phyloP scores from a whole-genome alignment of 345 rosid genomes.

The Aquilaria sinensis region DNA sequence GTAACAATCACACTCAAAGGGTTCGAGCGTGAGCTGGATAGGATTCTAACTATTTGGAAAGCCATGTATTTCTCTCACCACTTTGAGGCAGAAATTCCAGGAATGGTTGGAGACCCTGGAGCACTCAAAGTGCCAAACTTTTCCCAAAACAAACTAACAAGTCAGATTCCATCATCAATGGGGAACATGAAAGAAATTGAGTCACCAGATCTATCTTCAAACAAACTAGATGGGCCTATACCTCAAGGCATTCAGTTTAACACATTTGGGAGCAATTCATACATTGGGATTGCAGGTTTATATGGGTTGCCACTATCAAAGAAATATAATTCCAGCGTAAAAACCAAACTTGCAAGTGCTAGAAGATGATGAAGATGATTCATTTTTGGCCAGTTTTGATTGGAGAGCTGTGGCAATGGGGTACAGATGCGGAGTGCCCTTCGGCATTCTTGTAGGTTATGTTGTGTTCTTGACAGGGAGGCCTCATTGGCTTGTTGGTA shows the following conservation, averaged over 20 bases:
- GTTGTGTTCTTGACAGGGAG: too few species aligned
- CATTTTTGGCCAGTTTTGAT: not conserved
- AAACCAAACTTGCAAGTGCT: too few species aligned
- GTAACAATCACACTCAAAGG: not conserved
- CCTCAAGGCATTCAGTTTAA: constrained; percentile 2
- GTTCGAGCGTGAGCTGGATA: not conserved
- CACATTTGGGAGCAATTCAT: constrained; percentile 1
- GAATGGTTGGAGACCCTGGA: not conserved
- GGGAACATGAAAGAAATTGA: not conserved
- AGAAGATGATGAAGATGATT: not conserved
- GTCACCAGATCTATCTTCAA: constrained; percentile 20
- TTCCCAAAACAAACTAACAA: constrained; percentile 7
- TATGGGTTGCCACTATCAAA: constrained; percentile 5
- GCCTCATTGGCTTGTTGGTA: too few species aligned
- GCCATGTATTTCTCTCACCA: constrained; percentile 8
- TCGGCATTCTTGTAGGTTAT: too few species aligned
- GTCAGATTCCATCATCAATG: constrained; percentile 4
- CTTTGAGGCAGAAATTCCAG: constrained; percentile 9
- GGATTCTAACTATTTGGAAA: constrained; percentile 1
- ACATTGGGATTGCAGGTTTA: not conserved
- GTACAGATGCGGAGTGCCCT: too few species aligned
- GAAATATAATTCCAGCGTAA: not conserved
- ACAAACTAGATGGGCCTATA: not conserved
- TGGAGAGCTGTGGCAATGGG: too few species aligned
- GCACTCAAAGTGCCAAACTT: constrained; percentile 6